Base-by-base conservation (phyloP, 73 alveolate genomes). In the Tetrahymena borealis region DNA sequence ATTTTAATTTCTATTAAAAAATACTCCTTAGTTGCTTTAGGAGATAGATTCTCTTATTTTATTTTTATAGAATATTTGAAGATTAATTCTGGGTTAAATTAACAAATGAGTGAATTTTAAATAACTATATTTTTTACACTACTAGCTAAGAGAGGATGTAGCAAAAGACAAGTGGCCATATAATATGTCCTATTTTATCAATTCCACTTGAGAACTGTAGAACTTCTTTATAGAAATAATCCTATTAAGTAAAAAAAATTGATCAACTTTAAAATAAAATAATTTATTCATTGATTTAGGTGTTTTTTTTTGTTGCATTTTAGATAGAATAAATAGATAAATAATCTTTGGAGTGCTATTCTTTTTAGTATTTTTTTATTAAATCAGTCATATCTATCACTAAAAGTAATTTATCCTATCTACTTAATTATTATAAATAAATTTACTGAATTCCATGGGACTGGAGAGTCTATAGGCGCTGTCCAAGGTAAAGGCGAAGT, bases 401-500 rank as follows among this genome's bases (percentile, higher is more conserved):
- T 39, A 7, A 9, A 39, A 9, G 7, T 39, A 39, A 9, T 39
- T 39, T 9, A 9, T 39, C 78, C 32, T n/a, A 24, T 60, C 7
- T 7, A 24, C 15, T 15, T 24, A 60, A 60, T 0, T 60, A 60
- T 7, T 24, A 24, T 15, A 18, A 60, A 92, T 13, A 32, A 78
- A 33, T 78, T 91, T 41, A 60, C 90, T 78, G 95, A 92, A 78
- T 78, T 78, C 60, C 92, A 60, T 2, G 85, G 85, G 18, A 60
- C 91, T 28, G 37, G 90, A 3, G 39, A 20, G 15, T 35, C 77
- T 43, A 32, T 90, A n/a, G 40, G 77, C 1, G 40, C 93, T 9
- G 93, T 39, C 97, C 97, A 95, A 24, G 97, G 97, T 16, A 95
- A 78, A 11, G 96, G 96, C 24, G 36, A 36, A 41, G 91, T 38